Evolutionary conservation across 73 alveolate genomes (phyloP), one percentile per base, ranked within the genome.

Genomic region (Paramecium primaurelia): DNA sequence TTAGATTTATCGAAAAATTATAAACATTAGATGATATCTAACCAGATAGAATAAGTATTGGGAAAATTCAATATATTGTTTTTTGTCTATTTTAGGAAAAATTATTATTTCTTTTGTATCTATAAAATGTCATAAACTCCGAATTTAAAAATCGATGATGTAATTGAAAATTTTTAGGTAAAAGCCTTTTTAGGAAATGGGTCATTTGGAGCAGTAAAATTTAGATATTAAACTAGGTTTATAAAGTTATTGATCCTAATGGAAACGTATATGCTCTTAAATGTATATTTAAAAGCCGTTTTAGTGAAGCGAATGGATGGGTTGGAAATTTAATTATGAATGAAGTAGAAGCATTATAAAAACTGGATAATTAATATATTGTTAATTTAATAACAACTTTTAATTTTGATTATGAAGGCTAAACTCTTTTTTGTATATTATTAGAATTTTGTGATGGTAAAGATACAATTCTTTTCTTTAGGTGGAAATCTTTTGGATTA

Each of bases 371-470:
- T 73, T 38, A 20, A 10, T 37, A 10, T 40, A 38, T 37, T 14
- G 58, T 37, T 16, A 73, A 38, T 4, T 16, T 73, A 37, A 73
- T 14, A 34, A 4, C 25, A 73, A 30, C 47, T 26, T 26, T 80
- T 12, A 30, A 80, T 18, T 20, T 2, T 8, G 34, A 12, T 14
- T 73, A 73, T 38, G 4, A 44, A 36, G 36, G n/a, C 2, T 10
- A 80, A 28, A 26, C 26, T 18, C 6, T 40, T 44, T 32, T 45
- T 20, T 44, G 47, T 28, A 42, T 80, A 2, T 30, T 45, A 25
- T 25, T 44, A 28, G 91, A 80, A 45, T 80, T 3, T 80, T 80
- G 91, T 8, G 73, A 80, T 36, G 36, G 87, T 68, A 68, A 4
- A 7, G 3, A 73, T 73, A 4, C 4, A 12, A 12, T 14, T 14